These are phyloP conservation scores for Salvia miltiorrhiza DNA, from an alignment of 257 asterid genomes.

Conservation along the genomic window DNA sequence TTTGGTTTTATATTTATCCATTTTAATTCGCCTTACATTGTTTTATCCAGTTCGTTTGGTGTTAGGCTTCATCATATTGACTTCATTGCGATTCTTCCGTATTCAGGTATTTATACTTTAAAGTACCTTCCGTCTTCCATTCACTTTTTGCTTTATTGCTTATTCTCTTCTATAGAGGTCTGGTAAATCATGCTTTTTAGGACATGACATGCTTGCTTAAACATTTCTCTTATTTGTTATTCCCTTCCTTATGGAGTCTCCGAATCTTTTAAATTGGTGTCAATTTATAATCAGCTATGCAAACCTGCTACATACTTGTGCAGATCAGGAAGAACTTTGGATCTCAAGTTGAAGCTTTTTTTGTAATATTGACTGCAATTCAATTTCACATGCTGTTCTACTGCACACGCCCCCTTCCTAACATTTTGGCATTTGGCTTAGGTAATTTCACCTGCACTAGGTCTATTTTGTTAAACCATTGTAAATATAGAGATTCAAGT, in stretches of 20 bases:
- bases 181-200: neutral
- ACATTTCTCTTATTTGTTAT: constrained; percentile 9
- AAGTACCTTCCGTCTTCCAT: constrained; percentile 4
- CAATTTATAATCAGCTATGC: constrained; percentile 17
- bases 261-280: neutral
- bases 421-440: constrained; percentile 81
- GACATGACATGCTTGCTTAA: neutral
- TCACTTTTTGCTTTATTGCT: neutral
- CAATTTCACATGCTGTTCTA: constrained; percentile 94
- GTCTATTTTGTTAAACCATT: neutral
- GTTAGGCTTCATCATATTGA: constrained; percentile 67
- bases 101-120: constrained; percentile 52
- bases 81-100: constrained; percentile 71
- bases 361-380: constrained; percentile 65
- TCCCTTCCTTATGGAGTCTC: neutral
- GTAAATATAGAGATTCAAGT: neutral
- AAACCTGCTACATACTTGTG: constrained; percentile 26
- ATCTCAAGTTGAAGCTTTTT: constrained; percentile 87
- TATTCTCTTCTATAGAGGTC: neutral
- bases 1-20: neutral
- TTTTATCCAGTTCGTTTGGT: constrained; percentile 73
- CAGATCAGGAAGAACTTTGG: constrained; percentile 91
- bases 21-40: neutral
- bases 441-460: constrained; percentile 45
- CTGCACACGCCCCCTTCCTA: constrained; percentile 97